A percentile compares a stretch with the other conserved stretches of the same genome.
These are phyloP conservation scores for Monosporascus ibericus DNA, from an alignment of 2,329 filamentous ascomycete species.

Conservation along the genomic window DNA sequence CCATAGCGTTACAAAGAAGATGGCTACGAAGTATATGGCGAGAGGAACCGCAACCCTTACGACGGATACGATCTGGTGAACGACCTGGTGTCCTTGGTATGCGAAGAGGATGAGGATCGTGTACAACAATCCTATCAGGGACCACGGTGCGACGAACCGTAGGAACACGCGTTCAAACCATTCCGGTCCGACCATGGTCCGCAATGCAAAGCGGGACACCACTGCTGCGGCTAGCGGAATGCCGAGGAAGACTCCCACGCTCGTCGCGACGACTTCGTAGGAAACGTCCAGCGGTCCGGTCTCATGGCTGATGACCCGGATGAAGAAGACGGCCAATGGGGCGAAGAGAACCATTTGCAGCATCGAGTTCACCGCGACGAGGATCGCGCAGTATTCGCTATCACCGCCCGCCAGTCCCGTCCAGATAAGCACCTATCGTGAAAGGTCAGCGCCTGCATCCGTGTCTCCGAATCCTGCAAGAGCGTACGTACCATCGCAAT, in stretches of 20 bases:
- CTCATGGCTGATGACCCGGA: constrained; percentile 58
- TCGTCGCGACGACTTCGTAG: constrained; percentile 68
- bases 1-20: constrained; percentile 66
- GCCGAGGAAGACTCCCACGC: constrained; percentile 77
- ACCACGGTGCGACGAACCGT: constrained; percentile 64
- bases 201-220: constrained; percentile 62
- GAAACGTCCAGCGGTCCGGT: constrained; percentile 30
- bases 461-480: neutral
- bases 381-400: constrained; percentile 73
- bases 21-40: constrained; percentile 70
- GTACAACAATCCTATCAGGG: constrained; percentile 76
- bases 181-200: constrained; percentile 43
- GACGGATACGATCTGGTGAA: constrained; percentile 78
- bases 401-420: constrained; percentile 72
- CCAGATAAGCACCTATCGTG: constrained; percentile 58
- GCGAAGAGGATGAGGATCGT: constrained; percentile 84
- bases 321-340: constrained; percentile 62
- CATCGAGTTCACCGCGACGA: constrained; percentile 69
- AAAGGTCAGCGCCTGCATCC: neutral
- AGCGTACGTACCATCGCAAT: constrained; percentile 69
- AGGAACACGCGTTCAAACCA: constrained; percentile 68
- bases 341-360: constrained; percentile 70
- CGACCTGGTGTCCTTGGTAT: constrained; percentile 69
- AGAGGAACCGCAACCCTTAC: constrained; percentile 75
- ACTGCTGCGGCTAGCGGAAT: constrained; percentile 78